A percentile compares a stretch with the other conserved stretches of the same genome.
phyloP scores from a whole-genome alignment of 1,139 yeast genomes.

The Sugiyamaella grinbergsii region DNA sequence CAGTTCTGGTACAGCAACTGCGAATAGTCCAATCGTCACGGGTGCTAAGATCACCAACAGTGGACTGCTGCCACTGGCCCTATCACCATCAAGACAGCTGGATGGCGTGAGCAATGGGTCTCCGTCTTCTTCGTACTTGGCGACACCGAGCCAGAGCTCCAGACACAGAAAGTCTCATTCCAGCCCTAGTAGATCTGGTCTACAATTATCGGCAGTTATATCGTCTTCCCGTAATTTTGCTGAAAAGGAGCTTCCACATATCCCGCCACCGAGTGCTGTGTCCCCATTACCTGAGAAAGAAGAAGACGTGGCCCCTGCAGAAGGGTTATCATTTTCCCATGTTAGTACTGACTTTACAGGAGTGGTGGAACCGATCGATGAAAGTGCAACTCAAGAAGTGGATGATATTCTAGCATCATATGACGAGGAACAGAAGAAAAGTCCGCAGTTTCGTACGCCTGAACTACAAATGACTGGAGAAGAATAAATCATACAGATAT shows the following conservation, averaged over 20 bases:
- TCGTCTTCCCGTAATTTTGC: constrained; percentile 3
- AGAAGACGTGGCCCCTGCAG: too few species aligned
- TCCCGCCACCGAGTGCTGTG: not conserved
- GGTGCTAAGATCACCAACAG: constrained; percentile 19
- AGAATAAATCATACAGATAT: not conserved
- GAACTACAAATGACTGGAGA: constrained; percentile 3
- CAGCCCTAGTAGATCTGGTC: constrained; percentile 13
- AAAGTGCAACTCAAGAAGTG: constrained; percentile 4
- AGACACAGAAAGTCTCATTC: constrained; percentile 27
- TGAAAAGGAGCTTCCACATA: constrained; percentile 10
- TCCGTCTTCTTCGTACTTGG: constrained; percentile 7
- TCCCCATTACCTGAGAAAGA: too few species aligned
- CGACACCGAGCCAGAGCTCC: constrained; percentile 16
- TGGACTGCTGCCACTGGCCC: constrained; percentile 33
- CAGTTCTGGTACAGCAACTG: not conserved
- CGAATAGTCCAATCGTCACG: not conserved
- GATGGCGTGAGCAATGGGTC: not conserved
- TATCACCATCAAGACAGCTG: constrained; percentile 30
- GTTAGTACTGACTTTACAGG: not conserved
- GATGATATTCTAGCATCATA: constrained; percentile 12
- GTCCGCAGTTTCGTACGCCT: not conserved
- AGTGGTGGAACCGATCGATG: not conserved
- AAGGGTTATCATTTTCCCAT: not conserved
- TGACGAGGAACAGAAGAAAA: not conserved
- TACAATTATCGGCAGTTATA: constrained; percentile 15